Conservation (phyloP, 148 eudicot genomes). For the Cornus florida region DNA sequence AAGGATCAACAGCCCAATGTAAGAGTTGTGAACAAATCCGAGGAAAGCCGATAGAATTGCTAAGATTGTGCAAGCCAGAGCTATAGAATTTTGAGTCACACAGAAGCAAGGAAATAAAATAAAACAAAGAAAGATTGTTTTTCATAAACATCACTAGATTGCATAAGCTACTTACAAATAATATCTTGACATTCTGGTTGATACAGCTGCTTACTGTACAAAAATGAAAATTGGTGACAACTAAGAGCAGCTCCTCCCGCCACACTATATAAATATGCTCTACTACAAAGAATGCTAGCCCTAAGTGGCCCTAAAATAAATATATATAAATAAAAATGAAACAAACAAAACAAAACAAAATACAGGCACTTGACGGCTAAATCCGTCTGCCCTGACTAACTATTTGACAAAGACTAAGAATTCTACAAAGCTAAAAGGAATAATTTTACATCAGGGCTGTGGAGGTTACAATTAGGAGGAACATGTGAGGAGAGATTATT, state of each 20-base stretch:
- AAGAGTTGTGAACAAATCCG: no score
- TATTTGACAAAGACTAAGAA: conserved; percentile 10
- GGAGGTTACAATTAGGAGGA: conserved; percentile 18
- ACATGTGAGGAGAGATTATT: neutral
- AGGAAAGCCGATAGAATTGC: no score
- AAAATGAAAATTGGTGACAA: neutral
- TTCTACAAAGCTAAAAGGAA: conserved; percentile 14
- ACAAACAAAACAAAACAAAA: neutral
- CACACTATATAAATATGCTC: neutral
- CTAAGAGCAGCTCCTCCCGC: neutral
- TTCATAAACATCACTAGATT: neutral
- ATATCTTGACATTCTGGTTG: neutral
- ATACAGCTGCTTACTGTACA: neutral
- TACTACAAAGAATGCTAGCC: conserved; percentile 9
- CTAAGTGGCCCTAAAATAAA: neutral
- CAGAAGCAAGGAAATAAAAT: no score
- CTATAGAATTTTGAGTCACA: no score
- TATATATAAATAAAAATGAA: neutral
- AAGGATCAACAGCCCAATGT: no score
- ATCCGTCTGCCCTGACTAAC: conserved; percentile 4
- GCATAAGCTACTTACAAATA: neutral
- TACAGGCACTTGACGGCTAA: neutral
- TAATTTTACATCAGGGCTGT: conserved; percentile 30
- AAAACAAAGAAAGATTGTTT: no score
- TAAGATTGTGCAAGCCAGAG: no score